These are phyloP conservation scores for Jatropha multifida DNA, from an alignment of 441 rosid species.

Conservation along the genomic window DNA sequence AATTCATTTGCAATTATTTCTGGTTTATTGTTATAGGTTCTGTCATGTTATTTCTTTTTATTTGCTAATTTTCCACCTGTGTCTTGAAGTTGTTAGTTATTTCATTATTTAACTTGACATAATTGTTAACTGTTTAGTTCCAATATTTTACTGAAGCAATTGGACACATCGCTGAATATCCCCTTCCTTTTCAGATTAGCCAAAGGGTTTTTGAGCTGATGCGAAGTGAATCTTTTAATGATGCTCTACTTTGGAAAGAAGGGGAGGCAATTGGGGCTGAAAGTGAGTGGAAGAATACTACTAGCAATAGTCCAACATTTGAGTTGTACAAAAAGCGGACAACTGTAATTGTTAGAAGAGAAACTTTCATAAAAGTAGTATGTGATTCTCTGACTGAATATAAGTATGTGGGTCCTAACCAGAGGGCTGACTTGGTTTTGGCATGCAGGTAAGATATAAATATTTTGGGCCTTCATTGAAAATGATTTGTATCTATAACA, in stretches of 20 bases:
- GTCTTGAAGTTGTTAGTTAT: neutral
- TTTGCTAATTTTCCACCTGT: neutral
- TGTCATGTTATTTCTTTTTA: neutral
- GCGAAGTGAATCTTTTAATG: slow-evolving; percentile 52
- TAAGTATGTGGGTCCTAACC: slow-evolving; percentile 91
- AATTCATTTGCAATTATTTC: neutral
- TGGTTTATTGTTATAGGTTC: no score
- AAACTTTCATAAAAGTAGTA: slow-evolving; percentile 71
- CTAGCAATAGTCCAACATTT: slow-evolving; percentile 54
- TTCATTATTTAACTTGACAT: neutral
- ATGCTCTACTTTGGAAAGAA: slow-evolving; percentile 41
- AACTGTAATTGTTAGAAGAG: slow-evolving; percentile 72
- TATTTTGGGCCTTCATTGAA: slow-evolving; percentile 5
- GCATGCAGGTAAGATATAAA: slow-evolving; percentile 77
- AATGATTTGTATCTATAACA: neutral
- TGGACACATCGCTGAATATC: slow-evolving; percentile 24
- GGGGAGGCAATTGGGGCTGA: slow-evolving; percentile 31
- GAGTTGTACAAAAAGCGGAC: slow-evolving; percentile 91
- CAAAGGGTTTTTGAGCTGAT: slow-evolving; percentile 72
- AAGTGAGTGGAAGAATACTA: slow-evolving; percentile 32
- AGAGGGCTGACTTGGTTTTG: slow-evolving; percentile 88
- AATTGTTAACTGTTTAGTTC: neutral
- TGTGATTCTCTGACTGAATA: slow-evolving; percentile 81
- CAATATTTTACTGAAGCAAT: slow-evolving; percentile 12
- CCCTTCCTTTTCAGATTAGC: slow-evolving; percentile 60